Percentiles rank a stretch among this genome's conserved stretches.
phyloP scores from a whole-genome alignment of 2,329 filamentous ascomycete species.

The Nemania sp. region DNA sequence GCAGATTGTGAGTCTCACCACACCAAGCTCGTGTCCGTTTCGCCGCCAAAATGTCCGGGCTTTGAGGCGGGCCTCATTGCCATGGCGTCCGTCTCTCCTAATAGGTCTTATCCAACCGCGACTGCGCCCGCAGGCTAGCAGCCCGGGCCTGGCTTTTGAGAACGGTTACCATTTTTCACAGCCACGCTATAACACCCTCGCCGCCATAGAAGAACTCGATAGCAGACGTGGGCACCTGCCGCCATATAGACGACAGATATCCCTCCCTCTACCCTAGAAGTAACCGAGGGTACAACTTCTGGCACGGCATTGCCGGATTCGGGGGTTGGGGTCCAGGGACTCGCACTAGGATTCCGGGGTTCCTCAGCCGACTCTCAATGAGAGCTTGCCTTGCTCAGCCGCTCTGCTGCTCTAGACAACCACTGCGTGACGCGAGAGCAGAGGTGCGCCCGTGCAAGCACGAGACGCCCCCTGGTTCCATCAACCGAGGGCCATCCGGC shows the following conservation, averaged over 20 bases:
- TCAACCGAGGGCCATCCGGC: conserved; percentile 10
- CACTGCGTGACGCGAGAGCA: conserved; percentile 12
- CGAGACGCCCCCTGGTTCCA: conserved; percentile 3
- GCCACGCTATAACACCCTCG: conserved; percentile 15
- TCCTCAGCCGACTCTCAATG: conserved; percentile 12
- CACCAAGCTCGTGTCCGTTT: conserved; percentile 19
- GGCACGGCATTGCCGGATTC: conserved; percentile 20
- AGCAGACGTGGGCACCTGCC: neutral
- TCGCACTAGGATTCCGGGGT: conserved; percentile 14
- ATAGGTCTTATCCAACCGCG: conserved; percentile 31
- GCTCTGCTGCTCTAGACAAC: conserved; percentile 15
- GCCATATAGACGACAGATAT: conserved; percentile 19
- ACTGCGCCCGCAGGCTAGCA: conserved; percentile 20
- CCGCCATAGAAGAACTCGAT: conserved; percentile 10
- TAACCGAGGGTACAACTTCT: conserved; percentile 10
- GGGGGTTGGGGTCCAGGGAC: conserved; percentile 25
- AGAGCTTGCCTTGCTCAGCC: conserved; percentile 14
- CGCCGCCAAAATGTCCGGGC: conserved; percentile 16
- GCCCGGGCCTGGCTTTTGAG: conserved; percentile 23
- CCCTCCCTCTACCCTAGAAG: conserved; percentile 23
- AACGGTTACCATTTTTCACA: conserved; percentile 20
- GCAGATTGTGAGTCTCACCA: neutral
- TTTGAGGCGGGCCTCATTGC: neutral
- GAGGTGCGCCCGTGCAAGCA: conserved; percentile 6
- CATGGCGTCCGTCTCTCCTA: conserved; percentile 16